A percentile compares a stretch with the other conserved stretches of the same genome.
These are phyloP conservation scores for Syzygium aqueum DNA, from an alignment of 345 rosid genomes.

Conservation along the genomic window DNA sequence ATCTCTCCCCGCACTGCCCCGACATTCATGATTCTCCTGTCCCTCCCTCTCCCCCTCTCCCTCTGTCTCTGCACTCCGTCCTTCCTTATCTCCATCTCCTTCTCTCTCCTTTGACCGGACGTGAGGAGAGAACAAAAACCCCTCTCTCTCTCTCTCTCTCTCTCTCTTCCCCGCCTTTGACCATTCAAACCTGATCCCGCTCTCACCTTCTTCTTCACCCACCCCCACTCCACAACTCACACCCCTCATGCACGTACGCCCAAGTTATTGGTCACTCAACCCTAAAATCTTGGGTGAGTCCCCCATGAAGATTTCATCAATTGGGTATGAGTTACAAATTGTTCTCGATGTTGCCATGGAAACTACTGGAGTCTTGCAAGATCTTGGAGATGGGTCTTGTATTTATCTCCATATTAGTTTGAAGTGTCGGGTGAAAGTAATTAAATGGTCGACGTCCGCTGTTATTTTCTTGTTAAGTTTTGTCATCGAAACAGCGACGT, in stretches of 20 bases:
- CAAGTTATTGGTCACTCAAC: neutral
- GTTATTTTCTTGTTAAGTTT: neutral
- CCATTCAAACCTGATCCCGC: constrained; percentile 1
- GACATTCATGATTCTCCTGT: constrained; percentile 35
- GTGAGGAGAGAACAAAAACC: neutral
- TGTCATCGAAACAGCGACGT: neutral
- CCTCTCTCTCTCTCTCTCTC: neutral
- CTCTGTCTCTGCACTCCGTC: neutral
- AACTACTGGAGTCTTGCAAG: neutral
- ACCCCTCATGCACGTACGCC: neutral
- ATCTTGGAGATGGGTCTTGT: neutral
- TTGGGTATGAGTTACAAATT: neutral
- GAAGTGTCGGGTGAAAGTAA: neutral
- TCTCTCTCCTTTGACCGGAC: neutral
- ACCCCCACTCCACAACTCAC: neutral
- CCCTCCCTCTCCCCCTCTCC: neutral
- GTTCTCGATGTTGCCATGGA: neutral
- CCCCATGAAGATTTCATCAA: neutral
- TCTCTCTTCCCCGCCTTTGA: neutral
- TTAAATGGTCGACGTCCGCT: neutral
- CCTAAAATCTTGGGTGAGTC: too few relatives aligned
- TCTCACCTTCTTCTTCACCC: neutral
- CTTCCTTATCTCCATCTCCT: neutral
- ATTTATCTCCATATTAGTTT: neutral
- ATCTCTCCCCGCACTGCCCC: constrained; percentile 66